These are phyloP conservation scores for Otatea glauca DNA, from an alignment of 176 grass and related monocot genomes.

Conservation along the genomic window DNA sequence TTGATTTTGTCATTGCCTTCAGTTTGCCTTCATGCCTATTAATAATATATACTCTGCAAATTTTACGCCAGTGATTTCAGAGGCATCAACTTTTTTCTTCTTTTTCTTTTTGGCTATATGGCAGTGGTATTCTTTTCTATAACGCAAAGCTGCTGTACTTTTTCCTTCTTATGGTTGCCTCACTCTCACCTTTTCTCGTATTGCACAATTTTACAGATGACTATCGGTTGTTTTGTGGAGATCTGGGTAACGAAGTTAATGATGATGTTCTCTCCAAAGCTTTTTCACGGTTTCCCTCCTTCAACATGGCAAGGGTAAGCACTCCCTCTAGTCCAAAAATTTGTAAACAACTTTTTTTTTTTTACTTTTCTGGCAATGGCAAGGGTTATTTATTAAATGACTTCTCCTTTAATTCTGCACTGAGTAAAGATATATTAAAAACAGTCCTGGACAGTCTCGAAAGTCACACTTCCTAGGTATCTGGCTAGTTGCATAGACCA, in stretches of 20 bases:
- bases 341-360: no score
- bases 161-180: neutral
- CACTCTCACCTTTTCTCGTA: neutral
- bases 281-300: slow-evolving; percentile 82
- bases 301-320: slow-evolving; percentile 97
- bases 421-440: neutral
- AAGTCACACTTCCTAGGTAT: neutral
- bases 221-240: slow-evolving; percentile 90
- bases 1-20: neutral
- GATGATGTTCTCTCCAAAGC: slow-evolving; percentile 97
- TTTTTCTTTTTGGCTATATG: no score
- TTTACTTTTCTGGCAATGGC: neutral
- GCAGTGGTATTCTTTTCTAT: neutral
- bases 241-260: slow-evolving; percentile 98
- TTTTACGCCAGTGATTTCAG: neutral
- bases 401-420: slow-evolving; percentile 7
- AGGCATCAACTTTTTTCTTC: neutral
- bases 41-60: neutral
- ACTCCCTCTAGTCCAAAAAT: neutral
- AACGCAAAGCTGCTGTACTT: neutral
- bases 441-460: neutral
- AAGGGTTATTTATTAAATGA: neutral
- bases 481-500: neutral
- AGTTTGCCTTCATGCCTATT: neutral
- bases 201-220: slow-evolving; percentile 61